phyloP scores from a whole-genome alignment of 2,329 filamentous ascomycete genomes.

The Calonectria pseudoturangicola region DNA sequence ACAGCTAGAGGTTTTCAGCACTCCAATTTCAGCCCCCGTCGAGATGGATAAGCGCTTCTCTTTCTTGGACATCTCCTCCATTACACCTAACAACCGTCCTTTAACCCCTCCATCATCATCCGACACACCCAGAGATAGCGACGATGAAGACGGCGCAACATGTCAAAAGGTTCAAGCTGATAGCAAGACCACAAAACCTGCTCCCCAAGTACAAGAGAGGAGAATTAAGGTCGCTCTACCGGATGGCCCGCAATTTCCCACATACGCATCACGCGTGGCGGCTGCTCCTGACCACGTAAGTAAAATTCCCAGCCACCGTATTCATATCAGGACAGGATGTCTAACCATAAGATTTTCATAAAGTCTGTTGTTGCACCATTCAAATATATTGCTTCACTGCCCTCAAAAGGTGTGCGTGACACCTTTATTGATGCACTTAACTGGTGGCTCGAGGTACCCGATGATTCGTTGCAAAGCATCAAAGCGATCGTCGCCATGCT shows the following conservation, averaged over 20 bases:
- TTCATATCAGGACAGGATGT: not conserved
- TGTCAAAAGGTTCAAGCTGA: not conserved
- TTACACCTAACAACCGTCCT: slow-evolving; percentile 5
- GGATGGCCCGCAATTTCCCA: not conserved
- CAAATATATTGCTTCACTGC: slow-evolving; percentile 13
- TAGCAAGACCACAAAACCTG: not conserved
- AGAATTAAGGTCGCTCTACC: not conserved
- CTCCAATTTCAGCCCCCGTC: not conserved
- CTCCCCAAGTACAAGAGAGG: not conserved
- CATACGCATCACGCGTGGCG: slow-evolving; percentile 3
- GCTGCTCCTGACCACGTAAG: slow-evolving; percentile 17
- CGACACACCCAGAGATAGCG: slow-evolving; percentile 8
- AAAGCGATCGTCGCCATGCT: slow-evolving; percentile 13
- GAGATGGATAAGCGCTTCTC: slow-evolving; percentile 11
- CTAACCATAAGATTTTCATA: not conserved
- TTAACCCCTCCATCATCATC: slow-evolving; percentile 8
- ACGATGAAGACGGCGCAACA: not conserved
- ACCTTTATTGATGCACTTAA: slow-evolving; percentile 16
- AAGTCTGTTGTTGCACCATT: slow-evolving; percentile 4
- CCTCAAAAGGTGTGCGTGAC: slow-evolving; percentile 7
- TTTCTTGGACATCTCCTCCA: not conserved
- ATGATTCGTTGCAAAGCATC: slow-evolving; percentile 10
- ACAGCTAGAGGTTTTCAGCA: too few relatives aligned
- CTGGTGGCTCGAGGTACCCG: slow-evolving; percentile 12
- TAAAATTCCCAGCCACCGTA: not conserved